A percentile compares a stretch with the other conserved stretches of the same genome.
These are phyloP conservation scores for Pseudoneurospora amorphoporcata DNA, from an alignment of 495 filamentous ascomycete species.

Conservation along the genomic window DNA sequence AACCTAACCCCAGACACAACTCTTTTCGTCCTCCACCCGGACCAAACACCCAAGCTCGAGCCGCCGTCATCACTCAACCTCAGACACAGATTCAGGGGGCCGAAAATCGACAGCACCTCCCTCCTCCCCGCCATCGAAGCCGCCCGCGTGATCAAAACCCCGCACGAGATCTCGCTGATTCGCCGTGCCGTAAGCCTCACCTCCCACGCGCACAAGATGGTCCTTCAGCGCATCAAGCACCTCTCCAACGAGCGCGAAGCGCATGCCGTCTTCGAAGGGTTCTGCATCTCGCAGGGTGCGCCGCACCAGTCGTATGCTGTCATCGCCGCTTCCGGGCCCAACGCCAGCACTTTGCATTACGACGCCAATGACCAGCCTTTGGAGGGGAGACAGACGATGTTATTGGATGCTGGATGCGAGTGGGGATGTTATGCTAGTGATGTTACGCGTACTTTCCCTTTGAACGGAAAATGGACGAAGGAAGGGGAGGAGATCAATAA, in stretches of 20 bases:
- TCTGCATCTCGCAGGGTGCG: constrained; percentile 59
- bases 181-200: constrained; percentile 62
- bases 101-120: constrained; percentile 27
- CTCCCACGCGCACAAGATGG: constrained; percentile 58
- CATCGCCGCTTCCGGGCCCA: constrained; percentile 69
- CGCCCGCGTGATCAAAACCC: constrained; percentile 65
- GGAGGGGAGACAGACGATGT: constrained; percentile 54
- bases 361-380: constrained; percentile 63
- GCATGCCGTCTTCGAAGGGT: constrained; percentile 61
- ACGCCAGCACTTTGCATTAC: constrained; percentile 83
- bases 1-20: constrained; percentile 21
- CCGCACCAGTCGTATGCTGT: constrained; percentile 76
- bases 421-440: constrained; percentile 85
- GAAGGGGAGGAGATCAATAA: constrained; percentile 62
- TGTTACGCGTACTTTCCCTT: constrained; percentile 78
- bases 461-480: constrained; percentile 51
- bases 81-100: background rate
- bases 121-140: constrained; percentile 60
- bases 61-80: constrained; percentile 7
- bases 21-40: constrained; percentile 32
- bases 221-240: constrained; percentile 48
- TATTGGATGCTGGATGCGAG: constrained; percentile 79
- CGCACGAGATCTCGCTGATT: constrained; percentile 71
- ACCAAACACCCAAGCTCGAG: constrained; percentile 31
- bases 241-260: constrained; percentile 74